These are phyloP conservation scores for Yamadazyma paraphyllophila DNA, from an alignment of 805 yeast species.

Conservation along the genomic window DNA sequence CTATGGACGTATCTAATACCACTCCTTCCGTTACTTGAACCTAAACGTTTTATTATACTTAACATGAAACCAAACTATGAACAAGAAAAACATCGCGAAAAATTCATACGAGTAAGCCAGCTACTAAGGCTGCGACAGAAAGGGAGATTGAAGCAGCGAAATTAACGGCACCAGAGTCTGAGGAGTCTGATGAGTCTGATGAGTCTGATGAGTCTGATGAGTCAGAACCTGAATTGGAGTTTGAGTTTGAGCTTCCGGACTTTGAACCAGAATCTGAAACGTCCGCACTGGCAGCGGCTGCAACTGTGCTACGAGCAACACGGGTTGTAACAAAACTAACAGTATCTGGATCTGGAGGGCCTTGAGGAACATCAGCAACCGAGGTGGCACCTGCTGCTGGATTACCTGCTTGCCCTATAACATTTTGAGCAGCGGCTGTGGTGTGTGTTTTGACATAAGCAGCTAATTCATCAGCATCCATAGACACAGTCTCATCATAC, in stretches of 20 bases:
- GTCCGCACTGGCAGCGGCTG: conserved; percentile 8
- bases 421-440: conserved; percentile 12
- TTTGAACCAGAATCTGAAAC: not conserved
- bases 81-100: not conserved
- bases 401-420: conserved; percentile 15
- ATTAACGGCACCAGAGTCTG: conserved; percentile 11
- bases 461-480: conserved; percentile 11
- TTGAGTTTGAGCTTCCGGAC: not conserved
- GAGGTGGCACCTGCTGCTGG: conserved; percentile 17
- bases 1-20: not conserved
- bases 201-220: conserved; percentile 1
- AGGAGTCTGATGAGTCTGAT: not conserved
- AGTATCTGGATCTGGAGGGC: conserved; percentile 18
- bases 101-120: not conserved
- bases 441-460: conserved; percentile 12
- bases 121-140: not conserved
- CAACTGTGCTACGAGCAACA: conserved; percentile 20
- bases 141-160: not conserved
- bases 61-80: not conserved
- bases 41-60: not conserved
- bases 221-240: not conserved
- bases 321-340: conserved; percentile 33
- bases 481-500: conserved; percentile 10
- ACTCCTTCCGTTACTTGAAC: not conserved
- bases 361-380: conserved; percentile 15